Conservation (phyloP, 352 stramenopile species). For the Porosira glacialis region DNA sequence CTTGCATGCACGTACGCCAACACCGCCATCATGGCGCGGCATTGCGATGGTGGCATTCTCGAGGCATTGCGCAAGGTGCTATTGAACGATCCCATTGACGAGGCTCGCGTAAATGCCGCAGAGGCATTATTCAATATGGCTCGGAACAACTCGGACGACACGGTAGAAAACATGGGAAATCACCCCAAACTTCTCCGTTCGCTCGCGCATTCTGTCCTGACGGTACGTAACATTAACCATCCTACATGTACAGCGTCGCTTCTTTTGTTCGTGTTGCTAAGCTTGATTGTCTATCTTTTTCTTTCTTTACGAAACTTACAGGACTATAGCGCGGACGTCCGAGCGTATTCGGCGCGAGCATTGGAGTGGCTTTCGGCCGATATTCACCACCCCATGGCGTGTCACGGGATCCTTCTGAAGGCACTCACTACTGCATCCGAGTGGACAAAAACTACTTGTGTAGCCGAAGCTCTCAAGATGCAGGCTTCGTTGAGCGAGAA, state of each 20-base stretch:
- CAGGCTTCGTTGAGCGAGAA: slow-evolving; percentile 47
- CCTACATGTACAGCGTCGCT: too few relatives aligned
- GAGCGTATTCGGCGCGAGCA: slow-evolving; percentile 43
- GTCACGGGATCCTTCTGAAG: slow-evolving; percentile 36
- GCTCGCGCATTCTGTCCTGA: slow-evolving; percentile 50
- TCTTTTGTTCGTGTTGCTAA: too few relatives aligned
- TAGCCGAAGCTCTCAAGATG: slow-evolving; percentile 51
- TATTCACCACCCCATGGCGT: slow-evolving; percentile 49
- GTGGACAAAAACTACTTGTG: slow-evolving; percentile 57
- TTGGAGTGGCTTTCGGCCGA: slow-evolving; percentile 54
- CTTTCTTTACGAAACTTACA: too few relatives aligned
- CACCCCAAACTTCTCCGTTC: slow-evolving; percentile 45
- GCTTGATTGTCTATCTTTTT: too few relatives aligned
- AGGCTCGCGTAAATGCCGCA: slow-evolving; percentile 53
- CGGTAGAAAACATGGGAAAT: slow-evolving; percentile 52
- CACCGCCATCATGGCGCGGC: slow-evolving; percentile 45
- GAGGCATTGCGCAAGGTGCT: slow-evolving; percentile 48
- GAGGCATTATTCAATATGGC: slow-evolving; percentile 58
- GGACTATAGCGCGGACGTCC: slow-evolving; percentile 54
- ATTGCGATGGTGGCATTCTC: slow-evolving; percentile 56
- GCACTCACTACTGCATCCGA: slow-evolving; percentile 44
- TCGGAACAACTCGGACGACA: slow-evolving; percentile 50
- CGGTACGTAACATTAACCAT: too few relatives aligned
- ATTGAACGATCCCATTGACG: slow-evolving; percentile 51
- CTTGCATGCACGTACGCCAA: slow-evolving; percentile 60